These are phyloP conservation scores for Irpex lacteus DNA, from an alignment of 1,284 basidiomycete species.

Conservation along the genomic window DNA sequence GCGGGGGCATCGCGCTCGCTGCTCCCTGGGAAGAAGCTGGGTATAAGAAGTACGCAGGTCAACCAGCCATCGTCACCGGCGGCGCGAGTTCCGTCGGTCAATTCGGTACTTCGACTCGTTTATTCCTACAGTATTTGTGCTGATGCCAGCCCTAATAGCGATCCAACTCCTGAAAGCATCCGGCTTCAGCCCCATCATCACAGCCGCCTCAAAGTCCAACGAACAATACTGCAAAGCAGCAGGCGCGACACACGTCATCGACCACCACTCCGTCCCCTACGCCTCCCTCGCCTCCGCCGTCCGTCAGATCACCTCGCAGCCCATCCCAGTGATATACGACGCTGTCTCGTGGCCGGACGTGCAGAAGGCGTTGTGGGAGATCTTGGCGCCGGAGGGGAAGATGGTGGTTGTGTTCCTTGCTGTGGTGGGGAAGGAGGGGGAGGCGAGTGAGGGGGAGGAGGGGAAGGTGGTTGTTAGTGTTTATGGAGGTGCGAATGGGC, in stretches of 20 bases:
- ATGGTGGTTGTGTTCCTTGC: neutral
- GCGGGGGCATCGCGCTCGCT: conserved; percentile 13
- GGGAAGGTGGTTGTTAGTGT: conserved; percentile 13
- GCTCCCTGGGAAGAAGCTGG: conserved; percentile 18
- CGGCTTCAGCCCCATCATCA: conserved; percentile 24
- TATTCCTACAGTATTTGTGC: too few relatives aligned
- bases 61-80: conserved; percentile 33
- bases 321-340: conserved; percentile 16
- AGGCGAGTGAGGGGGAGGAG: neutral
- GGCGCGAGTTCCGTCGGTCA: conserved; percentile 36
- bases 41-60: conserved; percentile 25
- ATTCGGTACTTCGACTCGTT: too few relatives aligned
- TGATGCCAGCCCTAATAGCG: too few relatives aligned
- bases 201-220: conserved; percentile 27
- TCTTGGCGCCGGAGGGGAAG: conserved; percentile 20
- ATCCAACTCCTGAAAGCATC: conserved; percentile 27
- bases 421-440: neutral
- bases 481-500: conserved; percentile 7
- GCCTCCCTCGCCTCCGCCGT: conserved; percentile 10
- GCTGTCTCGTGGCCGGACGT: conserved; percentile 28
- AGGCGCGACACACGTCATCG: conserved; percentile 31
- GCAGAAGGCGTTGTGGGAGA: conserved; percentile 16
- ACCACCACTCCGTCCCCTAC: conserved; percentile 15
- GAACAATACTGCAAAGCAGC: conserved; percentile 26
- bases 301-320: conserved; percentile 9